These are phyloP conservation scores for Populus trichocarpa DNA, from an alignment of 441 rosid species.

Conservation along the genomic window DNA sequence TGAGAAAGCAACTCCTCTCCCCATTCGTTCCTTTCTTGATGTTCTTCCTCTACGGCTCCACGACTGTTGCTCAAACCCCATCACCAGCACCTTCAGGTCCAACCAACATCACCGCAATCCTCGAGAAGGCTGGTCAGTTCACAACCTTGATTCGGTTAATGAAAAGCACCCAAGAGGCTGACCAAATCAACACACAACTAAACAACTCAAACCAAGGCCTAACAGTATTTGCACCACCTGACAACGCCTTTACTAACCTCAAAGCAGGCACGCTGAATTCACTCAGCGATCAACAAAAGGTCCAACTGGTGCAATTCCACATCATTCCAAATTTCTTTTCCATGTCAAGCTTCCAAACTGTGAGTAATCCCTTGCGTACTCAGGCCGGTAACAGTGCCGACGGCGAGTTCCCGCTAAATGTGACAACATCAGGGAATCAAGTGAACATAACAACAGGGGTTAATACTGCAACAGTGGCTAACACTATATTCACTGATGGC, in stretches of 20 bases:
- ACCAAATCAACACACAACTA: conserved; percentile 73
- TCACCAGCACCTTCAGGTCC: conserved; percentile 48
- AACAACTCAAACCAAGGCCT: conserved; percentile 72
- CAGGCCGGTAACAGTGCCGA: conserved; percentile 65
- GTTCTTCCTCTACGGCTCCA: conserved; percentile 20
- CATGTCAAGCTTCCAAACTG: conserved; percentile 71
- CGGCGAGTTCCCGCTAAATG: conserved; percentile 66
- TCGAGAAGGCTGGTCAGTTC: conserved; percentile 85
- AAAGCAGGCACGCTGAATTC: conserved; percentile 70
- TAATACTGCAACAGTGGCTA: conserved; percentile 57
- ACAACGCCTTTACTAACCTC: conserved; percentile 64
- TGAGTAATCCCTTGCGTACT: conserved; percentile 82
- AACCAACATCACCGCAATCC: conserved; percentile 64
- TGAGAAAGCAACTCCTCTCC: conserved; percentile 31
- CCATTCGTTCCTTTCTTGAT: conserved; percentile 18
- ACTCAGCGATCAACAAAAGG: conserved; percentile 63
- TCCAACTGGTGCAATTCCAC: conserved; percentile 80
- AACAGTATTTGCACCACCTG: conserved; percentile 76
- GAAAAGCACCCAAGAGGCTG: conserved; percentile 54
- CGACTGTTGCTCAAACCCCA: conserved; percentile 43
- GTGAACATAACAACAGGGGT: conserved; percentile 86
- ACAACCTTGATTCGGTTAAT: conserved; percentile 60
- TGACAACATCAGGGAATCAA: conserved; percentile 73
- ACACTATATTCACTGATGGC: conserved; percentile 48
- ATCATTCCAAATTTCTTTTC: conserved; percentile 59